Conservation (phyloP, 768 basidiomycete species). For the Tulasnella sp. region DNA sequence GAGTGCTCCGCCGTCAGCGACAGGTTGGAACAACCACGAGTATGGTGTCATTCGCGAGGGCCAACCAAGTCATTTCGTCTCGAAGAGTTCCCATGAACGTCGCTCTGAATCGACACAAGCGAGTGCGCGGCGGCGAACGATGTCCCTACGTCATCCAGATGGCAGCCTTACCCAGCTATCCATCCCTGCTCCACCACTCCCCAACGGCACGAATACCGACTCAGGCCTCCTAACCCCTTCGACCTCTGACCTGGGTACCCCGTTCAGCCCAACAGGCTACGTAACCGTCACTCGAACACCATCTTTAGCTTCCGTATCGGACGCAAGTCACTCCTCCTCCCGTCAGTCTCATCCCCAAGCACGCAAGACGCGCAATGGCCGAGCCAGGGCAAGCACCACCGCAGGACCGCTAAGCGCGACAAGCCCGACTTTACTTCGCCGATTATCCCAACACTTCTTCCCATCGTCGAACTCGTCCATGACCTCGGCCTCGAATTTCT, state of each 20-base stretch:
- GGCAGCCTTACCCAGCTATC: background rate
- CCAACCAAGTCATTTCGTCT: background rate
- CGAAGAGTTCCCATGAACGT: background rate
- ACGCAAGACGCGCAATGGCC: background rate
- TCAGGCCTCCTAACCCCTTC: background rate
- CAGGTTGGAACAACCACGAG: background rate
- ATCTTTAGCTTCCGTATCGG: background rate
- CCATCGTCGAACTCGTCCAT: conserved; percentile 11
- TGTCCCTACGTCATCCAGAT: conserved; percentile 4
- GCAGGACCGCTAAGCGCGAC: background rate
- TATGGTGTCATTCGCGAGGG: background rate
- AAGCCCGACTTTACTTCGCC: background rate
- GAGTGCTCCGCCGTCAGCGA: conserved; percentile 6
- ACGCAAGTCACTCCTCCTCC: background rate
- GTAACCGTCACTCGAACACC: background rate
- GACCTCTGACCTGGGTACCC: background rate
- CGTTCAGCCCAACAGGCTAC: background rate
- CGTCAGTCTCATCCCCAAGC: background rate
- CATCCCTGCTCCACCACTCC: background rate
- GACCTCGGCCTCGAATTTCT: conserved; percentile 18
- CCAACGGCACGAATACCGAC: background rate
- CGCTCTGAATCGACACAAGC: background rate
- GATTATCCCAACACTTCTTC: conserved; percentile 16
- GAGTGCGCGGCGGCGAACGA: background rate
- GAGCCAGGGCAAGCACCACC: conserved; percentile 4